Evolutionary conservation across 1,284 basidiomycete species (phyloP), one percentile per base, ranked within the genome.

Genomic region (Malassezia slooffiae): DNA sequence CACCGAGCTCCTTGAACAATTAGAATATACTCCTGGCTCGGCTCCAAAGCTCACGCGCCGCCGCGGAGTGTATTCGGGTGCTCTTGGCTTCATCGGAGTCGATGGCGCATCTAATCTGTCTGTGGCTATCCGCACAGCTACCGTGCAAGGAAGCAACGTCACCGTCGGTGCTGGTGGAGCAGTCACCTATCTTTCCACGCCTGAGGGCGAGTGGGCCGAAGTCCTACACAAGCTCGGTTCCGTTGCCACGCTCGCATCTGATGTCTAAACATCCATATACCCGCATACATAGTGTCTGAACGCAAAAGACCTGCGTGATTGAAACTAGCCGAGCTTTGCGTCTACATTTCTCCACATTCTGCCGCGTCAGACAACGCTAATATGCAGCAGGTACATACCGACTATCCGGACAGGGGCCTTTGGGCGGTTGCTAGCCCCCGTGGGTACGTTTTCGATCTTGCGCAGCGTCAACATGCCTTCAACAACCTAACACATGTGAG

Each of bases 81-180:
- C 56, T 1, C 81, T 91, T 49, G 91, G 91, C 0, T 96, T 90
- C 69, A 83, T 89, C 75, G 83, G 83, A 43, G 78, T 90, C 17
- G 81, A 87, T 29, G 90, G 90, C 2, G 78, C 81, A 16, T 82
- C 85, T 0, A 89, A 95, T 71, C 86, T 91, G 77, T 84, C 85
- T 11, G 89, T 97, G n/a, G 83, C 85, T 20, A 97, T 97, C 57
- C 80, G 91, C 34, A 93, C 87, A 40, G 86, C 87, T 62, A 81
- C 88, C 72, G 81, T 82, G 50, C 76, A 82, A 51, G 80, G 84
- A 19, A 72, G 74, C 11, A 63, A 66, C 11, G 54, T 74, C 26
- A 67, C 63, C 13, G 70, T 95, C 31, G 91, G 90, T 22, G 89
- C 89, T 5, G 91, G 91, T 16, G 91, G 91, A 23, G 90, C 90